A percentile compares a stretch with the other conserved stretches of the same genome.
These are phyloP conservation scores for Rhodotorula mucilaginosa DNA, from an alignment of 1,284 basidiomycete genomes.

Conservation along the genomic window DNA sequence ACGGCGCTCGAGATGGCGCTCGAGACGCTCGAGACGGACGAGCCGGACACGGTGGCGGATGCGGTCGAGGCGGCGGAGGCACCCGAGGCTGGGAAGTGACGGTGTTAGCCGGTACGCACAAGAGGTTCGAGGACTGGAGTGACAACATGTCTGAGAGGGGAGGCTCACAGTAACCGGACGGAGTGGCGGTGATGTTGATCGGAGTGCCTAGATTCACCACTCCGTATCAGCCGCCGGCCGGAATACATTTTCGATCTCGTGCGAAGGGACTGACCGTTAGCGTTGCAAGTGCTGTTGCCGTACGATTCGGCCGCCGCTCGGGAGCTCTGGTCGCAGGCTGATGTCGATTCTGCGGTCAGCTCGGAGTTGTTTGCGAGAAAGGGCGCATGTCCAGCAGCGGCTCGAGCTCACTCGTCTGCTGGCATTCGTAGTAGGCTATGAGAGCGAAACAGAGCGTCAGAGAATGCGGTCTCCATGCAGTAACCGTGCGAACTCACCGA, in stretches of 20 bases:
- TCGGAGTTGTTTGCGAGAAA: background rate
- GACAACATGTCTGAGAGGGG: background rate
- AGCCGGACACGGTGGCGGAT: background rate
- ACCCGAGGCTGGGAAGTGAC: background rate
- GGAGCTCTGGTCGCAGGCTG: constrained; percentile 27
- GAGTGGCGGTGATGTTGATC: constrained; percentile 26
- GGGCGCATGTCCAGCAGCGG: background rate
- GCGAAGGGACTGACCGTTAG: background rate
- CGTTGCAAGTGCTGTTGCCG: constrained; percentile 9
- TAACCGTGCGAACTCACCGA: background rate
- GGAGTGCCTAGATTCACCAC: constrained; percentile 17
- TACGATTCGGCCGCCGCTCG: constrained; percentile 23
- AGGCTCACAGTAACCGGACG: constrained; percentile 21
- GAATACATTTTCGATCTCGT: background rate
- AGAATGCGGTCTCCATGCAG: background rate
- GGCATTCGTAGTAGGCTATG: constrained; percentile 11
- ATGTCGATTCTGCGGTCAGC: background rate
- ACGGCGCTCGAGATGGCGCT: background rate
- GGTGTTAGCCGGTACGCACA: background rate
- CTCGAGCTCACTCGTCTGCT: constrained; percentile 15
- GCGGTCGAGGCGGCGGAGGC: background rate
- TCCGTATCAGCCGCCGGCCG: too few relatives aligned
- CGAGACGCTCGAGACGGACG: background rate
- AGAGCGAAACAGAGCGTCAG: background rate
- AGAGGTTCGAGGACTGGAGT: background rate